These are phyloP conservation scores for Gnetum montanum DNA, from an alignment of 75 land plant species.

Conservation along the genomic window DNA sequence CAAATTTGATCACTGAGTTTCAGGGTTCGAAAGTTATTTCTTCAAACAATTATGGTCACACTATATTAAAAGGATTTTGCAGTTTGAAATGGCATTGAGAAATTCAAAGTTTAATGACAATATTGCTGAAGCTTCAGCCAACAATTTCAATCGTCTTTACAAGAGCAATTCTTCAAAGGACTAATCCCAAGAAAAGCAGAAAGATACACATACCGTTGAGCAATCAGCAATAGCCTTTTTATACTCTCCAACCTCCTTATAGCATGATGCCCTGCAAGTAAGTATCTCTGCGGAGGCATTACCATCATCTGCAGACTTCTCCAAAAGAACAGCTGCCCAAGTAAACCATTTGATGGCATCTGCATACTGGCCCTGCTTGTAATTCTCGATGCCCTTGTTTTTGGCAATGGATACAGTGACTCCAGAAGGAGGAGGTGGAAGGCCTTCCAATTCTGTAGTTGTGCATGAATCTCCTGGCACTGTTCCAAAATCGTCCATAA, in stretches of 20 bases:
- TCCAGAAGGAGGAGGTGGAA: slow-evolving; percentile 90
- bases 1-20: too few species aligned
- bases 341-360: slow-evolving; percentile 98
- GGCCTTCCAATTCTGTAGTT: slow-evolving; percentile 89
- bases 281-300: slow-evolving; percentile 42
- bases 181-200: too few species aligned
- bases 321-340: slow-evolving; percentile 72
- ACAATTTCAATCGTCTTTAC: too few species aligned
- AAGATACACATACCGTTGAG: slow-evolving; percentile 77
- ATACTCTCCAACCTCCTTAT: slow-evolving; percentile 94
- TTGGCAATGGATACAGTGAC: slow-evolving; percentile 52
- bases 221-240: slow-evolving; percentile 96
- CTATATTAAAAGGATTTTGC: too few species aligned
- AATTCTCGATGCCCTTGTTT: slow-evolving; percentile 65
- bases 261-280: slow-evolving; percentile 72
- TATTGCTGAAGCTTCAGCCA: too few species aligned
- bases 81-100: too few species aligned
- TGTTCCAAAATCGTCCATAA: slow-evolving; percentile 47
- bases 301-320: slow-evolving; percentile 36
- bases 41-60: too few species aligned
- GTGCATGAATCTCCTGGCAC: slow-evolving; percentile 24
- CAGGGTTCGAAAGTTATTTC: too few species aligned
- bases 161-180: too few species aligned
- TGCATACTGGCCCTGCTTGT: slow-evolving; percentile 89
- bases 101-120: too few species aligned